phyloP scores from a whole-genome alignment of 306 rosid species.

The Trichosanthes truncata region DNA sequence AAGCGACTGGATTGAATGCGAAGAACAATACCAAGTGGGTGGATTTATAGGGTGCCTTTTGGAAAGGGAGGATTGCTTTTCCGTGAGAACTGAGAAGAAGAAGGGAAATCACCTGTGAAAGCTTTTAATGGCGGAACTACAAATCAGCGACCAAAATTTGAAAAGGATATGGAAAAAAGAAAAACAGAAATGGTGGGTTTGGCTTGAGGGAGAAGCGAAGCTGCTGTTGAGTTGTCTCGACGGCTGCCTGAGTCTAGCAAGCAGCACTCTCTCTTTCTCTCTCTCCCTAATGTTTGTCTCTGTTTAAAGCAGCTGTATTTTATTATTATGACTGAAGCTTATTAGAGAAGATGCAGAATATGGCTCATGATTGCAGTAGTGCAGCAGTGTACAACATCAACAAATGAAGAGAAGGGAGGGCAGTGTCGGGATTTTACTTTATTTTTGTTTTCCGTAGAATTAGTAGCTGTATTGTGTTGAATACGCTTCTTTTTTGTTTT shows the following conservation, averaged over 20 bases:
- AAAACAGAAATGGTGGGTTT: neutral
- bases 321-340: neutral
- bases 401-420: neutral
- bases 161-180: slow-evolving; percentile 2
- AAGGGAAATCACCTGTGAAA: slow-evolving; percentile 25
- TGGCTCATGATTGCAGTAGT: neutral
- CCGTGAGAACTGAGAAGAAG: slow-evolving; percentile 25
- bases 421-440: neutral
- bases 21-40: neutral
- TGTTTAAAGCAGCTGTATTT: neutral
- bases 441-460: neutral
- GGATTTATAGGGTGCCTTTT: slow-evolving; percentile 23
- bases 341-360: neutral
- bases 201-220: slow-evolving; percentile 61
- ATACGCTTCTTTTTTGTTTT: neutral
- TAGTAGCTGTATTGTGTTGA: neutral
- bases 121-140: slow-evolving; percentile 37
- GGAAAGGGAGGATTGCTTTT: slow-evolving; percentile 16
- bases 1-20: neutral
- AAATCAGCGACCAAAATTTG: slow-evolving; percentile 2
- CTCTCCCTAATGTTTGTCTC: neutral
- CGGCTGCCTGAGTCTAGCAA: neutral
- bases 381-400: neutral
- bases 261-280: neutral
- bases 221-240: slow-evolving; percentile 1